Evolutionary conservation across 2,329 filamentous ascomycete species (phyloP).

Genomic region (Clonostachys sp.): DNA sequence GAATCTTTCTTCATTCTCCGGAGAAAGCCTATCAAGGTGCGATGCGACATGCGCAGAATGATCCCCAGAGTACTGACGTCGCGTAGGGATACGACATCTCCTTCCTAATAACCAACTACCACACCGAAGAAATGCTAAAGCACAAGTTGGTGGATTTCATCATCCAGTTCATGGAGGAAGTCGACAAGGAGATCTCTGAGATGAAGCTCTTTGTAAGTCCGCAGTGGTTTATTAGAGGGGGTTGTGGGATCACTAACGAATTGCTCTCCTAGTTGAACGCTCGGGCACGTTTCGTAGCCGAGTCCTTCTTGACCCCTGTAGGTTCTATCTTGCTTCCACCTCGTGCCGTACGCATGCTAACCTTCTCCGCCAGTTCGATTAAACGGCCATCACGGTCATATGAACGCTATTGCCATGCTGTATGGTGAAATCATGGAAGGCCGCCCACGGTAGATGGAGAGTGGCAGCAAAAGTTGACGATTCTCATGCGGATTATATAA

Average conservation of each 20-base stretch:
- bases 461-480: too few relatives aligned
- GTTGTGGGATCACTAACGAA: not conserved
- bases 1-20: constrained; percentile 96
- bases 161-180: constrained; percentile 99
- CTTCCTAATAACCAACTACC: constrained; percentile 97
- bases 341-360: constrained; percentile 4
- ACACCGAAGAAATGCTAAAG: constrained; percentile 98
- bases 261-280: constrained; percentile 71
- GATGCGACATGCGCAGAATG: constrained; percentile 13
- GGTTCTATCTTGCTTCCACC: constrained; percentile 11
- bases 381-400: constrained; percentile 3
- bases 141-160: constrained; percentile 99
- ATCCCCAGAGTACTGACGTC: constrained; percentile 34
- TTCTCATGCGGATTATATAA: too few relatives aligned
- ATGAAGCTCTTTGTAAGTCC: constrained; percentile 96
- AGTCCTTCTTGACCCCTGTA: constrained; percentile 96
- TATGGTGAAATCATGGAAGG: too few relatives aligned
- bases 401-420: too few relatives aligned
- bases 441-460: too few relatives aligned
- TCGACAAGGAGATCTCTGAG: constrained; percentile 99
- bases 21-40: constrained; percentile 89
- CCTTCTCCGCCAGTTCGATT: constrained; percentile 23
- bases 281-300: constrained; percentile 92
- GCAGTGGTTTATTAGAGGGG: not conserved
- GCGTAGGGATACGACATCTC: constrained; percentile 85